Conservation (phyloP, 1,284 basidiomycete genomes). For the Fomitopsis pinicola region DNA sequence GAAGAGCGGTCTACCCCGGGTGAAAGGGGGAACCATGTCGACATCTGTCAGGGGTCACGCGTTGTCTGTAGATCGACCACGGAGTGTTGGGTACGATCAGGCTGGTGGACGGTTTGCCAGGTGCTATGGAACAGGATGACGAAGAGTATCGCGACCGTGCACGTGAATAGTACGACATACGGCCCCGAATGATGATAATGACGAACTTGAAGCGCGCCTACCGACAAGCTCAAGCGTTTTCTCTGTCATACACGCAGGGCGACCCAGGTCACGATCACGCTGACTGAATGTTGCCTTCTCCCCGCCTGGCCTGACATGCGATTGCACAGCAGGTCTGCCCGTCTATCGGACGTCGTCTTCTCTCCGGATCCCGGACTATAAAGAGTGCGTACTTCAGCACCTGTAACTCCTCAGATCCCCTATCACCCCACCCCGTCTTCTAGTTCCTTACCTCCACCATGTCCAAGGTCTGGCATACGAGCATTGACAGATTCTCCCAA, state of each 20-base stretch:
- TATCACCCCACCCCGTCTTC: neutral
- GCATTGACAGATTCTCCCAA: neutral
- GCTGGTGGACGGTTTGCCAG: too few species aligned
- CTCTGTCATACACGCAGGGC: neutral
- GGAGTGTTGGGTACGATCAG: too few species aligned
- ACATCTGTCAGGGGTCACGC: too few species aligned
- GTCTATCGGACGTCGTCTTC: neutral
- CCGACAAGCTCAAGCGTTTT: neutral
- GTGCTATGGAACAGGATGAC: neutral
- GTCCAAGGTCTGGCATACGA: conserved; percentile 13
- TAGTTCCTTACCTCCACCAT: neutral
- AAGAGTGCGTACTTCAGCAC: neutral
- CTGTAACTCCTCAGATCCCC: neutral
- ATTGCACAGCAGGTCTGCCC: neutral
- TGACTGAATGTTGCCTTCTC: neutral
- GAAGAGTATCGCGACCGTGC: neutral
- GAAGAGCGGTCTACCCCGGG: too few species aligned
- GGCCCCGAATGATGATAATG: neutral
- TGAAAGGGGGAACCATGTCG: too few species aligned
- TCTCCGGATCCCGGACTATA: neutral
- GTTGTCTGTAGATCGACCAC: too few species aligned
- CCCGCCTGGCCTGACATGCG: neutral
- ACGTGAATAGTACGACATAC: neutral
- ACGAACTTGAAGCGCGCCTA: neutral
- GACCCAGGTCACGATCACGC: neutral